Percentiles rank a stretch among this genome's conserved stretches.
phyloP scores from a whole-genome alignment of 2,329 filamentous ascomycete genomes.

The Cercospora zeina region DNA sequence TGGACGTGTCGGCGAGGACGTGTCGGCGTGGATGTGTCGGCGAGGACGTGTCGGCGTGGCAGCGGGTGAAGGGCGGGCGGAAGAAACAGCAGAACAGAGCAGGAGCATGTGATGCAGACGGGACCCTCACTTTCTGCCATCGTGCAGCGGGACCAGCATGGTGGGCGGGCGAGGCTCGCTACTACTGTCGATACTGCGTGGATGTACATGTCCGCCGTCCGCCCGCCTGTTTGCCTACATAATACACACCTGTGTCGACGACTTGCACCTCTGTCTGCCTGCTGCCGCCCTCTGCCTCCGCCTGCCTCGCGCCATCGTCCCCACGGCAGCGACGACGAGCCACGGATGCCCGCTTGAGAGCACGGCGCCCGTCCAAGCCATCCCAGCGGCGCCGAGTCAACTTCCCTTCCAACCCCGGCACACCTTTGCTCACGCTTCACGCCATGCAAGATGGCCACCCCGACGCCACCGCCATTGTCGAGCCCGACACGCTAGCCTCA shows the following conservation, averaged over 20 bases:
- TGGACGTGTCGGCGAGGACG: no score
- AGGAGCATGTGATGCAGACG: background rate
- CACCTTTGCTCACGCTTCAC: background rate
- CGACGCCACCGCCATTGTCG: background rate
- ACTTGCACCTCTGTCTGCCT: background rate
- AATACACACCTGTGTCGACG: background rate
- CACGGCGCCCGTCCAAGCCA: background rate
- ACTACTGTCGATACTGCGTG: no score
- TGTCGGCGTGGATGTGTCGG: no score
- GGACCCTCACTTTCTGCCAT: background rate
- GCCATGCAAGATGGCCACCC: slow-evolving; percentile 1
- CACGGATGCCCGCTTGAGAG: background rate
- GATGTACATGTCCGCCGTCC: background rate
- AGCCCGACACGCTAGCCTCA: slow-evolving; percentile 14
- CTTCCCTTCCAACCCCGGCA: background rate
- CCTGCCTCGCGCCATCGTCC: background rate
- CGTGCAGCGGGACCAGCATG: background rate
- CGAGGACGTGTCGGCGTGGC: no score
- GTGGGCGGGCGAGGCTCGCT: background rate
- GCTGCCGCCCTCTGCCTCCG: background rate
- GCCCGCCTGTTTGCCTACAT: background rate
- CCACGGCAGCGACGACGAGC: background rate
- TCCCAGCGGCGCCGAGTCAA: background rate
- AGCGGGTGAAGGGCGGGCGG: no score
- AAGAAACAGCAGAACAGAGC: no score